Conservation (phyloP, 805 yeast species). For the Scheffersomyces coipomensis region DNA sequence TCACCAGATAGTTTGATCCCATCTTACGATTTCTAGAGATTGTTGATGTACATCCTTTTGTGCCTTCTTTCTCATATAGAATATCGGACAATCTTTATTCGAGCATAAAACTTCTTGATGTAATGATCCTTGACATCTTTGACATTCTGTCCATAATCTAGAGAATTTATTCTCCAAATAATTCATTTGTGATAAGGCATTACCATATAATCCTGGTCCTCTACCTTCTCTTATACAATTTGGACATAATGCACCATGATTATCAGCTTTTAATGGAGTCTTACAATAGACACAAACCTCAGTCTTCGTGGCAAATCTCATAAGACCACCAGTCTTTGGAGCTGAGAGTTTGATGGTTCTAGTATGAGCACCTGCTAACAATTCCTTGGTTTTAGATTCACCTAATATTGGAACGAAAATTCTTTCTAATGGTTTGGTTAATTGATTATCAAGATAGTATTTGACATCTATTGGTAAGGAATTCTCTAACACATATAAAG, state of each 20-base stretch:
- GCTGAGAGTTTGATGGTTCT: conserved; percentile 71
- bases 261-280: conserved; percentile 61
- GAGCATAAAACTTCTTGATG: conserved; percentile 96
- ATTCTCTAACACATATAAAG: conserved; percentile 86
- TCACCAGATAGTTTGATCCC: conserved; percentile 62
- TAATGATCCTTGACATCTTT: conserved; percentile 92
- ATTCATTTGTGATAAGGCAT: conserved; percentile 76
- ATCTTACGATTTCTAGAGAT: conserved; percentile 57
- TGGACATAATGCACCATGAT: conserved; percentile 75
- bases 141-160: conserved; percentile 96
- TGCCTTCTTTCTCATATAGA: conserved; percentile 90
- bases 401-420: conserved; percentile 96
- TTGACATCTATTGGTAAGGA: conserved; percentile 92
- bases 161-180: conserved; percentile 80
- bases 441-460: conserved; percentile 88
- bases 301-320: conserved; percentile 88
- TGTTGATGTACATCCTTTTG: conserved; percentile 68
- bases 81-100: conserved; percentile 94
- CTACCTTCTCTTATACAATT: conserved; percentile 70
- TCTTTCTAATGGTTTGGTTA: conserved; percentile 87
- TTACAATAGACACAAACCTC: conserved; percentile 88
- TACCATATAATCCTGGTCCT: conserved; percentile 79
- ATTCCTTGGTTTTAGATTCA: conserved; percentile 72
- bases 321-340: conserved; percentile 80
- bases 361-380: conserved; percentile 83